Evolutionary conservation across 371 early-diverging fungal genomes (phyloP).

Genomic region (Cokeromyces recurvatus): DNA sequence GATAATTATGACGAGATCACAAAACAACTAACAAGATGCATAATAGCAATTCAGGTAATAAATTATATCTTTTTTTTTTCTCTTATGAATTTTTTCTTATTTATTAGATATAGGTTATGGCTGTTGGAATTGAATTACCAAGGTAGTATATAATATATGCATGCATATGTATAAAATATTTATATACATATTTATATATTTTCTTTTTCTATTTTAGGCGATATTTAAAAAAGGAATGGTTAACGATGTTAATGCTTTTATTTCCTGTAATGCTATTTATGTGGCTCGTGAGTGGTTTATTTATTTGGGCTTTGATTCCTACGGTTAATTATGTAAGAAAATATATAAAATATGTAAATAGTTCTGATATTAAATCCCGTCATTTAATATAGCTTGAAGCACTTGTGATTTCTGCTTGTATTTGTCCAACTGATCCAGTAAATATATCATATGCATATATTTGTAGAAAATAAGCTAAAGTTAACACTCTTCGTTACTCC

Average conservation of each 20-base stretch:
- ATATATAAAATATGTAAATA: background rate
- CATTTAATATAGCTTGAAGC: no score
- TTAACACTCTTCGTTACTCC: background rate
- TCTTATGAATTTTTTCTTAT: background rate
- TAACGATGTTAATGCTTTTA: constrained; percentile 72
- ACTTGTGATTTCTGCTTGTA: constrained; percentile 81
- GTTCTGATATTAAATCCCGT: no score
- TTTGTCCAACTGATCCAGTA: constrained; percentile 96
- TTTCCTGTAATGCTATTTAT: constrained; percentile 82
- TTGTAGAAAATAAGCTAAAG: background rate
- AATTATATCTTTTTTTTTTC: background rate
- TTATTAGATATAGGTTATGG: constrained; percentile 63
- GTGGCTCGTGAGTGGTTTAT: constrained; percentile 77
- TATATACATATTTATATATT: no score
- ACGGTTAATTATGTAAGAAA: constrained; percentile 58
- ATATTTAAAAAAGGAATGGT: constrained; percentile 56
- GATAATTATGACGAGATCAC: constrained; percentile 51
- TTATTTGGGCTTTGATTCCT: constrained; percentile 65
- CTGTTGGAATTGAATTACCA: constrained; percentile 82
- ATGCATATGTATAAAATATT: no score
- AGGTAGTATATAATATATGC: constrained; percentile 49
- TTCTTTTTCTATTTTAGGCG: constrained; percentile 27
- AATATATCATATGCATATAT: background rate
- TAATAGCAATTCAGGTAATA: constrained; percentile 75
- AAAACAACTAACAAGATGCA: constrained; percentile 71